A percentile compares a stretch with the other conserved stretches of the same genome.
These are phyloP conservation scores for Nicotiana otophora DNA, from an alignment of 257 asterid species.

Conservation along the genomic window DNA sequence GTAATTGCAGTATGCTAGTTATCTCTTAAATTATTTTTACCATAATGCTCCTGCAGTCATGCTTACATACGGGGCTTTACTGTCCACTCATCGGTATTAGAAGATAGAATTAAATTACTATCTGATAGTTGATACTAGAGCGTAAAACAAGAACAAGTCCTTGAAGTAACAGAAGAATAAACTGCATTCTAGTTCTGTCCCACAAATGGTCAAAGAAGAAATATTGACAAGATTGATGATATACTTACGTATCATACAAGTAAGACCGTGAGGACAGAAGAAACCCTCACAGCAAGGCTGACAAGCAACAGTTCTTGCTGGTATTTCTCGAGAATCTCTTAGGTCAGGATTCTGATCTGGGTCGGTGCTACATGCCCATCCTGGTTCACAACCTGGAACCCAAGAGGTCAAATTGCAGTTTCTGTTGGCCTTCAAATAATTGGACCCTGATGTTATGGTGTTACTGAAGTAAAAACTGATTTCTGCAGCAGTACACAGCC, in stretches of 20 bases:
- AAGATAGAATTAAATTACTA: not conserved
- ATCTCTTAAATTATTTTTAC: not conserved
- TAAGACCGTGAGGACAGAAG: constrained; percentile 95
- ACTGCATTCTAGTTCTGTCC: not conserved
- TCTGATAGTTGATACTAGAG: not conserved
- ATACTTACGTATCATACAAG: constrained; percentile 98
- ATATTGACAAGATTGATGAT: not conserved
- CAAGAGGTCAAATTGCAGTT: constrained; percentile 84
- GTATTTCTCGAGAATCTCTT: constrained; percentile 51
- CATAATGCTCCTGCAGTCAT: not conserved
- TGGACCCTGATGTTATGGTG: constrained; percentile 32
- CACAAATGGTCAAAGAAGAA: not conserved
- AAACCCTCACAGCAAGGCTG: constrained; percentile 88
- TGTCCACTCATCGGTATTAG: not conserved
- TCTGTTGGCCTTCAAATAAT: constrained; percentile 58
- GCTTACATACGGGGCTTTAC: not conserved
- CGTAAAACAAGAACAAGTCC: not conserved
- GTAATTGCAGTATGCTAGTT: not conserved
- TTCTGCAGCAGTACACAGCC: constrained; percentile 90
- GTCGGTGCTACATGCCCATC: constrained; percentile 78
- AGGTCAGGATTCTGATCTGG: constrained; percentile 46
- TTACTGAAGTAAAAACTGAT: constrained; percentile 49
- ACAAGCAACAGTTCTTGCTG: constrained; percentile 43
- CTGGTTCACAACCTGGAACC: constrained; percentile 91
- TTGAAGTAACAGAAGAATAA: not conserved